phyloP scores from a whole-genome alignment of 495 filamentous ascomycete genomes.

The Rostrohypoxylon terebratum region DNA sequence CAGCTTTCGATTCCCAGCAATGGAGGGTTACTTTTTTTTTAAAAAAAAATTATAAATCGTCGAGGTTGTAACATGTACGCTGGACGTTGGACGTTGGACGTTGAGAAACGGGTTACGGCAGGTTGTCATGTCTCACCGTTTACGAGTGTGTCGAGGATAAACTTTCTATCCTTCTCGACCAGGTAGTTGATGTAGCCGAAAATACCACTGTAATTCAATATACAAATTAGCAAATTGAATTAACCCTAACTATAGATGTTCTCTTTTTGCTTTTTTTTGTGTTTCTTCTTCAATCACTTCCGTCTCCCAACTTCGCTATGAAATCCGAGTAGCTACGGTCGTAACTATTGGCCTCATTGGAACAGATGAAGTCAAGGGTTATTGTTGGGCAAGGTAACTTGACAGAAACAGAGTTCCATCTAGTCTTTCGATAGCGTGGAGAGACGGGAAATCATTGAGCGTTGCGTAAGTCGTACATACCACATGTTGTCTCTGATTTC shows the following conservation, averaged over 20 bases:
- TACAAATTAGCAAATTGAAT: conserved; percentile 42
- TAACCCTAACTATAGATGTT: background rate
- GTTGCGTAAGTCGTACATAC: conserved; percentile 35
- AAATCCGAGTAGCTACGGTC: background rate
- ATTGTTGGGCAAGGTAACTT: background rate
- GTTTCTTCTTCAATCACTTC: background rate
- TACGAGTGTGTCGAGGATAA: conserved; percentile 93
- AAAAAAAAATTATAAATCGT: too few species aligned
- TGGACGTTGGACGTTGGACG: background rate
- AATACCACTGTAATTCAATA: conserved; percentile 78
- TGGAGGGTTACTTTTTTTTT: background rate
- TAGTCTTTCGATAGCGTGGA: background rate
- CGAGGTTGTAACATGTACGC: conserved; percentile 28
- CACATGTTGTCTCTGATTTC: conserved; percentile 41
- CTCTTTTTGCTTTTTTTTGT: too few species aligned
- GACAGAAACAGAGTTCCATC: conserved; percentile 3
- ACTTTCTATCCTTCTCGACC: conserved; percentile 96
- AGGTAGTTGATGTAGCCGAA: conserved; percentile 96
- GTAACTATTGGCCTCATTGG: background rate
- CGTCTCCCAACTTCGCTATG: background rate
- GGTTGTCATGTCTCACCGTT: conserved; percentile 74
- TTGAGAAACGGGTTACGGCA: conserved; percentile 30
- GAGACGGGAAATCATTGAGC: conserved; percentile 8
- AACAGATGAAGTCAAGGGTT: conserved; percentile 4
- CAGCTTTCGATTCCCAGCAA: conserved; percentile 27